phyloP scores from a whole-genome alignment of 495 filamentous ascomycete genomes.

The Lichina pygmaea region DNA sequence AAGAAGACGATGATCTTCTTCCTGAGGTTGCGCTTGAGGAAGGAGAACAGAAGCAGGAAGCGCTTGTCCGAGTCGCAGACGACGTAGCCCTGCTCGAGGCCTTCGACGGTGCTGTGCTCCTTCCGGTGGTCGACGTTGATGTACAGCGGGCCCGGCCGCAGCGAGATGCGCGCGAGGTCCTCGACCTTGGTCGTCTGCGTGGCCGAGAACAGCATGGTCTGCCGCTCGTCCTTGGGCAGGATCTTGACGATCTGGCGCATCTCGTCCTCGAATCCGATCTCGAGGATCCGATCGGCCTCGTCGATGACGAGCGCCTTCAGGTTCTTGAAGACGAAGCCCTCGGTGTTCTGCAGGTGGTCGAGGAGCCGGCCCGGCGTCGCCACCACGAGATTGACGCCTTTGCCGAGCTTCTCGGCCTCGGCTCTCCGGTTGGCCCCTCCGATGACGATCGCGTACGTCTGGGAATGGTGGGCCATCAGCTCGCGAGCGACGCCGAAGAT shows the following conservation, averaged over 20 bases:
- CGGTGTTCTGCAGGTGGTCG: slow-evolving; percentile 85
- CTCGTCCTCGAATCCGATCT: slow-evolving; percentile 96
- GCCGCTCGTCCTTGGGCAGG: slow-evolving; percentile 61
- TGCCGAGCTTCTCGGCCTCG: slow-evolving; percentile 80
- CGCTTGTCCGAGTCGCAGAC: slow-evolving; percentile 79
- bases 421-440: slow-evolving; percentile 78
- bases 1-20: slow-evolving; percentile 98
- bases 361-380: slow-evolving; percentile 81
- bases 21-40: slow-evolving; percentile 67
- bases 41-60: slow-evolving; percentile 84
- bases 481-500: slow-evolving; percentile 91
- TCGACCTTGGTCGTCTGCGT: slow-evolving; percentile 98
- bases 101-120: slow-evolving; percentile 66
- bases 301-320: slow-evolving; percentile 70
- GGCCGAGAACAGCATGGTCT: slow-evolving; percentile 92
- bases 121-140: slow-evolving; percentile 74
- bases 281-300: slow-evolving; percentile 80
- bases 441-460: slow-evolving; percentile 89
- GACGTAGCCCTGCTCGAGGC: slow-evolving; percentile 86
- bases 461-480: slow-evolving; percentile 63
- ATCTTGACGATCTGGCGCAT: slow-evolving; percentile 96
- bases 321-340: slow-evolving; percentile 84
- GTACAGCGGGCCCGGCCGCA: slow-evolving; percentile 76
- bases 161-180: slow-evolving; percentile 79
- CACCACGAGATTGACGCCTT: slow-evolving; percentile 83